Base-by-base conservation (phyloP, 257 asterid genomes). In the Solanum corneliomulleri region DNA sequence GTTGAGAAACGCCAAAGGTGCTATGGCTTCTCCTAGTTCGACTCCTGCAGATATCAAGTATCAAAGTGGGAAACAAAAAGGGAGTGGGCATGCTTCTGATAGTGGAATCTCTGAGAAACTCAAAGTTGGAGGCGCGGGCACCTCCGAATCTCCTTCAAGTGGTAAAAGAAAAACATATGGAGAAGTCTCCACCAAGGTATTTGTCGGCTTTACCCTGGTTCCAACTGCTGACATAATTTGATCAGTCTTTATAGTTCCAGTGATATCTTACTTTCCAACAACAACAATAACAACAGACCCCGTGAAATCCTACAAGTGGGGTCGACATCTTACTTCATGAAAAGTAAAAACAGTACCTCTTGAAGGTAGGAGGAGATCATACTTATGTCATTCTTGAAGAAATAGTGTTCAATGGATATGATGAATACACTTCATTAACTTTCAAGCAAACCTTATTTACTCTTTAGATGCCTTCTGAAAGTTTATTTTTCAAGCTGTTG, bases 101-200 rank as follows among this genome's bases (percentile, higher is more conserved):
- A 39, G 64, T 86, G 88, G 88, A 83, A 45, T 87, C 85, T 41
- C 74, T 69, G 88, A 87, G 88, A 90, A 83, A 52, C 44, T 31
- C 62, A 83, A 85, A 85, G 90, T 31, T 83, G 92, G 80, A 84
- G 87, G 87, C 84, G 77, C 6, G 44, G 84, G 29, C 18, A 64
- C 87, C 64, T 37, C 89, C 23, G 85, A 89, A 69, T 93, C 41
- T 90, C 93, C 90, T 88, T 92, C 96, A 47, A 89, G 90, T 88
- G 90, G 92, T 77, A 86, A 88, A 42, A 90, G 88, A 56, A 75
- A 90, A 91, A 89, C 94, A 90, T 92, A 95, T 82, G 97, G 94
- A 44, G 99, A 93, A 87, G 92, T 92, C 74, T 85, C 84, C 81
- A 92, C 89, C 62, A 92, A 97, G 99, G 99, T 97, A 92, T 87